phyloP scores from a whole-genome alignment of 352 stramenopile genomes.

The Phytophthora brassicae region DNA sequence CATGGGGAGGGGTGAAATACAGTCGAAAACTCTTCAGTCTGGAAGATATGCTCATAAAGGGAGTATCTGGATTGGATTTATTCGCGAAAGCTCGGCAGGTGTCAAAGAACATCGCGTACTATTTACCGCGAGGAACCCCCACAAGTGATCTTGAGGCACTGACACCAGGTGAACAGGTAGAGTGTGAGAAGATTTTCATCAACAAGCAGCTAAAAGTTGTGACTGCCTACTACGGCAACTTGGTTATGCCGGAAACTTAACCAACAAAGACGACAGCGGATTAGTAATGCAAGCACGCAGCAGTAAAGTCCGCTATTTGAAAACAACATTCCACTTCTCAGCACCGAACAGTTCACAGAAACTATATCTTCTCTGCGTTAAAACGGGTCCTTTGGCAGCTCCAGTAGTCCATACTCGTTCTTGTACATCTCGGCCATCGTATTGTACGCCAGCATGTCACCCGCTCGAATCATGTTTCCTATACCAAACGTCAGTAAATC shows the following conservation, averaged over 20 bases:
- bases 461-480: slow-evolving; percentile 93
- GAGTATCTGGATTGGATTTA: slow-evolving; percentile 55
- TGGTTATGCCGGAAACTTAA: slow-evolving; percentile 19
- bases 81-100: slow-evolving; percentile 65
- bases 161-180: slow-evolving; percentile 48
- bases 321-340: not conserved
- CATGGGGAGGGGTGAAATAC: slow-evolving; percentile 87
- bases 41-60: slow-evolving; percentile 67
- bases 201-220: slow-evolving; percentile 83
- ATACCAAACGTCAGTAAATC: not conserved
- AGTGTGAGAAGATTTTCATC: slow-evolving; percentile 81
- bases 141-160: slow-evolving; percentile 53
- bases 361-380: slow-evolving; percentile 30
- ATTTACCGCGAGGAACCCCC: slow-evolving; percentile 74
- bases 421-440: slow-evolving; percentile 93
- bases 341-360: slow-evolving; percentile 8
- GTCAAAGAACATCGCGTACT: slow-evolving; percentile 80
- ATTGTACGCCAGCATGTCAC: slow-evolving; percentile 90
- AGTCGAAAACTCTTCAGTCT: slow-evolving; percentile 61
- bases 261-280: slow-evolving; percentile 2
- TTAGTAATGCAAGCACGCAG: not conserved
- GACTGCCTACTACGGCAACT: slow-evolving; percentile 81
- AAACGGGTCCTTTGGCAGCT: slow-evolving; percentile 69
- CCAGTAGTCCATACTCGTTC: slow-evolving; percentile 74
- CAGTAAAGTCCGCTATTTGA: not conserved